A percentile compares a stretch with the other conserved stretches of the same genome.
phyloP scores from a whole-genome alignment of 2,329 filamentous ascomycete genomes.

The Rhinocladiella similis region DNA sequence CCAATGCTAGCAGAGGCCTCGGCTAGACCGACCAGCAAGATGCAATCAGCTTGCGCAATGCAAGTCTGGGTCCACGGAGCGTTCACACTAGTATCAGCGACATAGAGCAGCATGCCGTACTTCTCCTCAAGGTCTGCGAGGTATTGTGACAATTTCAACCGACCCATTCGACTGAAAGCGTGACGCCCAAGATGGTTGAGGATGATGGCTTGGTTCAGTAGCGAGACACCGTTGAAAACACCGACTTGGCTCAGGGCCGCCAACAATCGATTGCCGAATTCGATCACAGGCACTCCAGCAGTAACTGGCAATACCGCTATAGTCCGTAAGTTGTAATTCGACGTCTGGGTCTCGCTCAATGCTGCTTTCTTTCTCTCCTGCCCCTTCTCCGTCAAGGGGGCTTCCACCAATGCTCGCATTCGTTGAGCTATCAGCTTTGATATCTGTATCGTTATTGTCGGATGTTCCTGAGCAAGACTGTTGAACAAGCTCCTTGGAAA shows the following conservation, averaged over 20 bases:
- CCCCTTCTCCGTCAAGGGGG: conserved; percentile 67
- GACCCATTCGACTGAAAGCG: conserved; percentile 96
- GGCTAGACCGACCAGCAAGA: conserved; percentile 85
- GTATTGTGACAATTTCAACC: conserved; percentile 92
- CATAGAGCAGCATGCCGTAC: conserved; percentile 90
- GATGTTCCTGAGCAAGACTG: conserved; percentile 93
- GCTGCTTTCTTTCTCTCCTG: conserved; percentile 59
- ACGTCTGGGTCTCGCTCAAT: conserved; percentile 52
- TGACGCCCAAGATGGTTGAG: conserved; percentile 92
- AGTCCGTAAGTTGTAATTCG: conserved; percentile 87
- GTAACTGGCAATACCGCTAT: conserved; percentile 91
- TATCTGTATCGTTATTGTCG: conserved; percentile 97
- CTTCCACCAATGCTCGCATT: conserved; percentile 86
- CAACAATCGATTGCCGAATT: conserved; percentile 88
- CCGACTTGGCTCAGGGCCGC: conserved; percentile 88
- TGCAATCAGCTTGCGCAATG: conserved; percentile 94
- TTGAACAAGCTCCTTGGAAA: conserved; percentile 96
- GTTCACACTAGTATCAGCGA: conserved; percentile 95
- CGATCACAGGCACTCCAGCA: conserved; percentile 86
- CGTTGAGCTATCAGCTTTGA: conserved; percentile 97
- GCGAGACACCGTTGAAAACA: conserved; percentile 83
- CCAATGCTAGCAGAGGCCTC: conserved; percentile 88
- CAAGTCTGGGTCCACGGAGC: conserved; percentile 98
- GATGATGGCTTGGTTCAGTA: conserved; percentile 89
- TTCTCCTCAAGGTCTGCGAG: conserved; percentile 96